A percentile compares a stretch with the other conserved stretches of the same genome.
Conservation (phyloP, 2,329 filamentous ascomycete genomes). For the Diaporthe helianthi region DNA sequence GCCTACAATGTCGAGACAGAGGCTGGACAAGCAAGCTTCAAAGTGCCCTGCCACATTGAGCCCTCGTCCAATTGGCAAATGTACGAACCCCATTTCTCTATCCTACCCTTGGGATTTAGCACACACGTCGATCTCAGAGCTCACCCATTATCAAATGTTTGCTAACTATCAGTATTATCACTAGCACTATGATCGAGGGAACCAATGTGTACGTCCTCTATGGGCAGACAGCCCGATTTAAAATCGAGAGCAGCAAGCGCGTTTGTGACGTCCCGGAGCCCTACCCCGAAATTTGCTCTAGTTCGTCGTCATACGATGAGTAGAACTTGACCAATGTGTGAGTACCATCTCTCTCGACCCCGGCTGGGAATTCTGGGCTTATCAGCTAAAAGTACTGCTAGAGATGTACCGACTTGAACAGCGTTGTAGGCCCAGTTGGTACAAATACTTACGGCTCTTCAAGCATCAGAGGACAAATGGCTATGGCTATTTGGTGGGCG, state of each 20-base stretch:
- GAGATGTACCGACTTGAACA: background rate
- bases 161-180: background rate
- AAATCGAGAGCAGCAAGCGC: background rate
- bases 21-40: background rate
- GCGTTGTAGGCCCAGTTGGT: too few relatives aligned
- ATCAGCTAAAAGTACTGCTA: background rate
- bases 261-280: background rate
- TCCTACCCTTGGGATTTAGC: accelerated
- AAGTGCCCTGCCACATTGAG: conserved; percentile 27
- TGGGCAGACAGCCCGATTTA: conserved; percentile 30
- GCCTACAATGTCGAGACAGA: conserved; percentile 25
- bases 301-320: background rate
- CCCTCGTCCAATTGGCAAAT: conserved; percentile 27
- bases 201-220: conserved; percentile 34
- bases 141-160: background rate
- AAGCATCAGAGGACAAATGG: background rate
- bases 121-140: background rate
- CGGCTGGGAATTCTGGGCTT: too few relatives aligned
- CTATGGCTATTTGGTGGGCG: background rate
- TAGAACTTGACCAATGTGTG: background rate
- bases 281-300: background rate
- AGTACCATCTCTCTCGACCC: background rate
- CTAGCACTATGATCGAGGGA: conserved; percentile 28
- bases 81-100: background rate
- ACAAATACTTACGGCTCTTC: background rate